These are phyloP conservation scores for Ceratocystis ficicola DNA, from an alignment of 2,329 filamentous ascomycete species.

Conservation along the genomic window DNA sequence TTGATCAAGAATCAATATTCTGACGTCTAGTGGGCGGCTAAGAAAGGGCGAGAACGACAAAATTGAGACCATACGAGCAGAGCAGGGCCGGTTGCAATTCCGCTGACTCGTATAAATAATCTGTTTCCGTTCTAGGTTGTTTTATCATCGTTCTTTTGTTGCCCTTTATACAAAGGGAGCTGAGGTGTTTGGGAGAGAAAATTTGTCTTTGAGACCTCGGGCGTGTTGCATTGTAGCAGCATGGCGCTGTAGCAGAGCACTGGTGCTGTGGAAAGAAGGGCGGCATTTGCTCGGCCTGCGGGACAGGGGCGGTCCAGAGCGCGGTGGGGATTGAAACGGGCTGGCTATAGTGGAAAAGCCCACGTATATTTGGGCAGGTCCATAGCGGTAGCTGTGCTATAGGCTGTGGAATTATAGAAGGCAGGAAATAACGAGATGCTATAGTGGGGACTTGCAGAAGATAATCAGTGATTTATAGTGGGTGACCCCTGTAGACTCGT, in stretches of 20 bases:
- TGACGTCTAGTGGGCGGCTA: not conserved
- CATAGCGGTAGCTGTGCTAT: not conserved
- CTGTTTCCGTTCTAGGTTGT: not conserved
- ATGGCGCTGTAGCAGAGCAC: not conserved
- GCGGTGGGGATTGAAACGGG: not conserved
- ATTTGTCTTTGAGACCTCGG: not conserved
- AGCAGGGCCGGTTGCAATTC: not conserved
- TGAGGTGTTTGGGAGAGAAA: not conserved
- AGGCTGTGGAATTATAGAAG: not conserved
- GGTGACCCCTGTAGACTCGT: not conserved
- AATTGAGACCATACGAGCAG: not conserved
- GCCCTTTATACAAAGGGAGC: not conserved
- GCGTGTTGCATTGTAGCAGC: not conserved
- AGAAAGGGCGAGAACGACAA: too few species aligned
- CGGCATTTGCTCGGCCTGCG: not conserved
- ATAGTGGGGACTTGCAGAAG: not conserved
- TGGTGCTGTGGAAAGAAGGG: not conserved
- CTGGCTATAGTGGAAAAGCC: not conserved
- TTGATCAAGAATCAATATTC: not conserved
- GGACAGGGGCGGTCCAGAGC: not conserved
- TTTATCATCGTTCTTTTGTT: not conserved
- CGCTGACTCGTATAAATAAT: slow-evolving; percentile 2
- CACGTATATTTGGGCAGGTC: not conserved
- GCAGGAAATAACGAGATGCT: not conserved
- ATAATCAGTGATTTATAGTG: not conserved